Evolutionary conservation across 2,329 filamentous ascomycete species (phyloP).

Genomic region (Sordariomycetes sp.): DNA sequence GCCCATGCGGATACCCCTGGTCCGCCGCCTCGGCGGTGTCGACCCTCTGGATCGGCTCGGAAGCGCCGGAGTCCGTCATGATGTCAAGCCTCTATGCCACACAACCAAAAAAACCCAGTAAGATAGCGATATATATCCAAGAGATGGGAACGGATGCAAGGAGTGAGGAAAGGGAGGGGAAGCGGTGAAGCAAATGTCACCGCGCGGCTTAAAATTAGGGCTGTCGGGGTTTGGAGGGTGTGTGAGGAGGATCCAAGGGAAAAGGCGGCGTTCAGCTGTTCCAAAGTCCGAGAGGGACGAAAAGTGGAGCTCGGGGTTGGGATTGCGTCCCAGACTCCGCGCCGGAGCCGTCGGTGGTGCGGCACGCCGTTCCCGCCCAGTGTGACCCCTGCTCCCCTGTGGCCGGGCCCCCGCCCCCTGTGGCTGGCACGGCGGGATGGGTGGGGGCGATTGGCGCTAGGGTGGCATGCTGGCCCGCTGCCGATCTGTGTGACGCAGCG

Average conservation of each 20-base stretch:
- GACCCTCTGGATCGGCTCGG: neutral
- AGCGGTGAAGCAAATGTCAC: no score
- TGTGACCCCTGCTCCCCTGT: neutral
- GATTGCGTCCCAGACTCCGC: neutral
- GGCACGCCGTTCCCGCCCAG: no score
- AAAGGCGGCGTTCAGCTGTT: neutral
- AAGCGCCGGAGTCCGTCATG: conserved; percentile 5
- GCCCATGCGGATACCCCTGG: conserved; percentile 57
- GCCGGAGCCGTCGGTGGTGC: neutral
- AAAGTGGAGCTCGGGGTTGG: neutral
- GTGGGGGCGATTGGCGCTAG: neutral
- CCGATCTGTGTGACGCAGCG: neutral
- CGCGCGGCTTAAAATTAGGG: neutral
- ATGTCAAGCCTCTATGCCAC: neutral
- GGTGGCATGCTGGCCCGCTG: neutral
- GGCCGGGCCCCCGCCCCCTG: no score
- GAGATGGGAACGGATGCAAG: no score
- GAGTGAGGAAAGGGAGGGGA: no score
- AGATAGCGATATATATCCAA: no score
- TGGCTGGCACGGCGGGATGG: neutral
- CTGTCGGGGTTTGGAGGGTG: neutral
- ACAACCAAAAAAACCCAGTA: no score
- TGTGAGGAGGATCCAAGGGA: neutral
- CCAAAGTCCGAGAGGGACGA: neutral
- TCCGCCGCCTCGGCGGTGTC: conserved; percentile 15